These are phyloP conservation scores for Vitis riparia DNA, from an alignment of 164 flowering plant species.

Conservation along the genomic window DNA sequence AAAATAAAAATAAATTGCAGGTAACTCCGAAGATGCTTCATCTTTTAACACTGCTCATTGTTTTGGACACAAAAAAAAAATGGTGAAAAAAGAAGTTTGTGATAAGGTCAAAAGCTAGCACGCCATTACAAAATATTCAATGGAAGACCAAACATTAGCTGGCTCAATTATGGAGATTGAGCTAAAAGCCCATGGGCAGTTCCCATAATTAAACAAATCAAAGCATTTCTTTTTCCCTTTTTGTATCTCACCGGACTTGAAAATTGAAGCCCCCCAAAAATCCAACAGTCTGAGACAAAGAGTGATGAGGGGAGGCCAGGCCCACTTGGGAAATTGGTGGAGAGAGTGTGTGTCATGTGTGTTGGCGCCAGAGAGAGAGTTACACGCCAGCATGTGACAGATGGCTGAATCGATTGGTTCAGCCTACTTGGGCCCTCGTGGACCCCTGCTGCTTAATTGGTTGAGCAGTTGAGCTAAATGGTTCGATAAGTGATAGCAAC, in stretches of 20 bases:
- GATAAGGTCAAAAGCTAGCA: too few relatives aligned
- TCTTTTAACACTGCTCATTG: not conserved
- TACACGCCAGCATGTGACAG: slow-evolving; percentile 4
- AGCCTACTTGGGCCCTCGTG: slow-evolving; percentile 3
- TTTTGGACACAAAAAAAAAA: too few relatives aligned
- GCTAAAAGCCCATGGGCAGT: not conserved
- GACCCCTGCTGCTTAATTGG: slow-evolving; percentile 4
- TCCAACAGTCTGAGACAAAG: not conserved
- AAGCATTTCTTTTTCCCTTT: not conserved
- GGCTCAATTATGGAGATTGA: not conserved
- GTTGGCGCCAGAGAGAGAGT: not conserved
- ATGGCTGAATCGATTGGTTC: not conserved
- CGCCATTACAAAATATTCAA: not conserved
- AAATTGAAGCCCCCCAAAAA: not conserved
- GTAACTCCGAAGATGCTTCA: not conserved
- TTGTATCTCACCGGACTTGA: not conserved
- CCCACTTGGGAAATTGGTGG: not conserved
- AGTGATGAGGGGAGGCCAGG: not conserved
- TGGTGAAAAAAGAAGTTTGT: too few relatives aligned
- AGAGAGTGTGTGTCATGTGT: not conserved
- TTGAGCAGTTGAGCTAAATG: slow-evolving; percentile 4
- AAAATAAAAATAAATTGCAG: not conserved
- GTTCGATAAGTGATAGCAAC: not conserved
- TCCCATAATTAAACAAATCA: slow-evolving; percentile 2
- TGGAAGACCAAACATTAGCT: not conserved